Percentiles rank a stretch among this genome's conserved stretches.
phyloP scores from a whole-genome alignment of 768 basidiomycete genomes.

The Inosperma sp. region DNA sequence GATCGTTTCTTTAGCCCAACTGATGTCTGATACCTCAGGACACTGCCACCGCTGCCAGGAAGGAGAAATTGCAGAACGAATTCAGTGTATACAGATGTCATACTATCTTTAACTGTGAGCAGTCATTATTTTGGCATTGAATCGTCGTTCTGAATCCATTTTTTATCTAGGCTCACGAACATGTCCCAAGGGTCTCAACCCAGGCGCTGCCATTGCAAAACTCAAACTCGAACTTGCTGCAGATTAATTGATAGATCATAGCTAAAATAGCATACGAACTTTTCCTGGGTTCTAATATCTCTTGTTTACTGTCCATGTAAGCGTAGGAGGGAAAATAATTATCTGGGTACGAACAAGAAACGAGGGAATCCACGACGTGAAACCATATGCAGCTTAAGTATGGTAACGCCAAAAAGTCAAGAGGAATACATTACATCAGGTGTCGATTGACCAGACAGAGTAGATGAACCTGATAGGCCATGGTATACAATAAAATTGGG shows the following conservation, averaged over 20 bases:
- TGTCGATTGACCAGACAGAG: no score
- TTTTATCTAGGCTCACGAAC: conserved; percentile 69
- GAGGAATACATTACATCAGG: no score
- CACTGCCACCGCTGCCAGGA: conserved; percentile 68
- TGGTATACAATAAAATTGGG: no score
- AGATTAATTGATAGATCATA: conserved; percentile 42
- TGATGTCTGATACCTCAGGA: conserved; percentile 45
- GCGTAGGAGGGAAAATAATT: no score
- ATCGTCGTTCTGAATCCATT: conserved; percentile 1
- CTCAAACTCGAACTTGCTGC: conserved; percentile 88
- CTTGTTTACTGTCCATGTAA: no score
- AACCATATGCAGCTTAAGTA: no score
- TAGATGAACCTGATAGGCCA: no score
- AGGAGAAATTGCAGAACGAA: conserved; percentile 91
- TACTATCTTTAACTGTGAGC: conserved; percentile 93
- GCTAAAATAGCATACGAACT: no score
- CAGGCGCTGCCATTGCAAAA: conserved; percentile 85
- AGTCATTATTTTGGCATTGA: conserved; percentile 3
- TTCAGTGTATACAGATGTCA: conserved; percentile 97
- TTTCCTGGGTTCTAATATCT: no score
- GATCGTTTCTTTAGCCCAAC: conserved; percentile 17
- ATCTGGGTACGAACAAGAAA: no score
- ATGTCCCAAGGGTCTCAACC: conserved; percentile 97
- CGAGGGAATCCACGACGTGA: no score
- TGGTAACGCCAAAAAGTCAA: no score